A percentile compares a stretch with the other conserved stretches of the same genome.
phyloP scores from a whole-genome alignment of 2,329 filamentous ascomycete genomes.

The Helminthosporium solani region DNA sequence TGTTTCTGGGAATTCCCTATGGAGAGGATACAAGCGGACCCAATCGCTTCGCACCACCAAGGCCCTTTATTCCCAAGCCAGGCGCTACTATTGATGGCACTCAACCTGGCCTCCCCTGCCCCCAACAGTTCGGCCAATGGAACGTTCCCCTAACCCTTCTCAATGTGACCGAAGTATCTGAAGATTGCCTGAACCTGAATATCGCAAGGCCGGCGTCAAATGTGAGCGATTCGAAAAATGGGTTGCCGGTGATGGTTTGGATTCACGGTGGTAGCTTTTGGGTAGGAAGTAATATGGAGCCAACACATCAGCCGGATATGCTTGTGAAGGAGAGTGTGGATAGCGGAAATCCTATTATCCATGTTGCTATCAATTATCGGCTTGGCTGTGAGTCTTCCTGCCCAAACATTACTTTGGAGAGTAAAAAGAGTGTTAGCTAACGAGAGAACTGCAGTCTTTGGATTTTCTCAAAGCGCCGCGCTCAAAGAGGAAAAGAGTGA shows the following conservation, averaged over 20 bases:
- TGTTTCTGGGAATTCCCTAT: conserved; percentile 52
- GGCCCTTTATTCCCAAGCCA: conserved; percentile 31
- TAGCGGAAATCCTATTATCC: conserved; percentile 44
- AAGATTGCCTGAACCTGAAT: conserved; percentile 63
- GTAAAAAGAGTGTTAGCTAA: background rate
- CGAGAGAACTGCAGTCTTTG: conserved; percentile 29
- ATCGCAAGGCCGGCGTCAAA: conserved; percentile 55
- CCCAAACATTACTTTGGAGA: background rate
- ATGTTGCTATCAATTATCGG: conserved; percentile 41
- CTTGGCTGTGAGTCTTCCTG: conserved; percentile 26
- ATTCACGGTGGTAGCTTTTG: conserved; percentile 50
- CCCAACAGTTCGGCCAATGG: conserved; percentile 42
- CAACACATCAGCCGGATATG: conserved; percentile 46
- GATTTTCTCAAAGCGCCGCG: conserved; percentile 39
- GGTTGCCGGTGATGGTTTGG: conserved; percentile 60
- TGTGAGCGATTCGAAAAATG: conserved; percentile 22
- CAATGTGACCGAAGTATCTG: conserved; percentile 44
- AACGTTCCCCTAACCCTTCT: conserved; percentile 28
- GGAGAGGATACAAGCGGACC: conserved; percentile 49
- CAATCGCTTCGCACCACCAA: conserved; percentile 51
- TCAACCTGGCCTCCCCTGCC: conserved; percentile 48
- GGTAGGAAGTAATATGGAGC: conserved; percentile 33
- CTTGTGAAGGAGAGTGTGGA: conserved; percentile 50
- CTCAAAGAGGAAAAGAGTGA: conserved; percentile 35
- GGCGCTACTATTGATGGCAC: conserved; percentile 44